Conservation (phyloP, 73 alveolate genomes). For the Blepharisma stoltei region DNA sequence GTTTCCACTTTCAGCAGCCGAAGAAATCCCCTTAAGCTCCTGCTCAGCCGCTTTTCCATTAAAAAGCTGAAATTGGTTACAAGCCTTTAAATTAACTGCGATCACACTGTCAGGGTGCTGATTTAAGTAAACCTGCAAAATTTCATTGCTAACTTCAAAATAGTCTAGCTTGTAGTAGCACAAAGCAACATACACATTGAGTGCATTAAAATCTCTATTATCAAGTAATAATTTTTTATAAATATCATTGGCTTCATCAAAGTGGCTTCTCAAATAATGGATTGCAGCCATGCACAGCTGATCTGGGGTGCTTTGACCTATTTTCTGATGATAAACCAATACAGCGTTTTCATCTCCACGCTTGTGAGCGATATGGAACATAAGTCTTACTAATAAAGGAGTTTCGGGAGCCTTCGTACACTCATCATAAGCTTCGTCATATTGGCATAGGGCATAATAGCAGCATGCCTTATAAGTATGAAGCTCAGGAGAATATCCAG, state of each 20-base stretch:
- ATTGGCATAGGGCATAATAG: constrained; percentile 89
- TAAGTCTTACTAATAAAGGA: constrained; percentile 67
- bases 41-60: constrained; percentile 97
- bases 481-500: constrained; percentile 62
- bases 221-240: constrained; percentile 79
- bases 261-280: constrained; percentile 84
- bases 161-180: constrained; percentile 97
- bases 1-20: constrained; percentile 86
- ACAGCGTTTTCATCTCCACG: constrained; percentile 89
- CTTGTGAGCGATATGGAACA: constrained; percentile 93
- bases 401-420: constrained; percentile 47
- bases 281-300: constrained; percentile 97
- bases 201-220: constrained; percentile 86
- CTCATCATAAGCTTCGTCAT: constrained; percentile 91
- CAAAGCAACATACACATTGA: constrained; percentile 94
- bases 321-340: constrained; percentile 80
- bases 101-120: constrained; percentile 70
- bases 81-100: constrained; percentile 96
- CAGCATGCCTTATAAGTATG: constrained; percentile 94
- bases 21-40: constrained; percentile 75
- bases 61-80: constrained; percentile 93
- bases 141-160: constrained; percentile 93
- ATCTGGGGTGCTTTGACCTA: constrained; percentile 70
- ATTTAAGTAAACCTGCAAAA: constrained; percentile 80
- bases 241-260: constrained; percentile 66